Percentiles rank a stretch among this genome's conserved stretches.
phyloP scores from a whole-genome alignment of 2,329 filamentous ascomycete species.

The Orbilia brochopaga region DNA sequence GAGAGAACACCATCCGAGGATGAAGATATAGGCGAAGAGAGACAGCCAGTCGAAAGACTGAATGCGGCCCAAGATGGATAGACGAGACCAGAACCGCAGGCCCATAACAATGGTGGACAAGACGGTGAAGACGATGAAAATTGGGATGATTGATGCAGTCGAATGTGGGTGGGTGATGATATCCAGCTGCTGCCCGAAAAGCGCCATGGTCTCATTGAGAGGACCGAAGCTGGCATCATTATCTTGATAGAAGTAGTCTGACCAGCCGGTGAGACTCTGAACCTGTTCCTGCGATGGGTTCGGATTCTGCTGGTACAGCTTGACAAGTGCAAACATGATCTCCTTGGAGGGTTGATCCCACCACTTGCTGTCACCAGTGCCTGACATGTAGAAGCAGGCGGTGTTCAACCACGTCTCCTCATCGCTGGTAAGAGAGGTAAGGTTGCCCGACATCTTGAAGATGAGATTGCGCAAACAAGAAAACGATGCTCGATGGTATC shows the following conservation, averaged over 20 bases:
- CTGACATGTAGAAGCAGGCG: slow-evolving; percentile 44
- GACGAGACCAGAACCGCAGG: slow-evolving; percentile 42
- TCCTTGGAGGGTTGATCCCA: slow-evolving; percentile 36
- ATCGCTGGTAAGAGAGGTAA: slow-evolving; percentile 8
- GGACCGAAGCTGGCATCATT: slow-evolving; percentile 30
- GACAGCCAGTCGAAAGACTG: slow-evolving; percentile 48
- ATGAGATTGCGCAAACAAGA: slow-evolving; percentile 10
- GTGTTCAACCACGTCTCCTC: slow-evolving; percentile 32
- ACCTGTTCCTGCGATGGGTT: slow-evolving; percentile 15
- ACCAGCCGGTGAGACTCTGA: slow-evolving; percentile 35
- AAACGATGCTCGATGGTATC: slow-evolving; percentile 14
- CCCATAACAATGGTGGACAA: slow-evolving; percentile 45
- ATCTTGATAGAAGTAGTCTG: slow-evolving; percentile 20
- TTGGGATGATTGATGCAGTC: slow-evolving; percentile 40
- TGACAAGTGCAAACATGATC: slow-evolving; percentile 25
- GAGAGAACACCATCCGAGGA: slow-evolving; percentile 37
- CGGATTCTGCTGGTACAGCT: slow-evolving; percentile 21
- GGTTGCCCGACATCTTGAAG: slow-evolving; percentile 39
- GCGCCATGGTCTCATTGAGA: slow-evolving; percentile 37
- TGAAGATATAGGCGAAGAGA: slow-evolving; percentile 30
- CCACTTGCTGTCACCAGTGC: slow-evolving; percentile 23
- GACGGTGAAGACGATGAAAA: slow-evolving; percentile 46
- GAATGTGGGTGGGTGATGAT: slow-evolving; percentile 25
- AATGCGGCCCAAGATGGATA: slow-evolving; percentile 46
- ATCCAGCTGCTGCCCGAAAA: slow-evolving; percentile 14